Evolutionary conservation across 139 green algal species (phyloP), one percentile per base, ranked within the genome.

Genomic region (Pleodorina starrii): DNA sequence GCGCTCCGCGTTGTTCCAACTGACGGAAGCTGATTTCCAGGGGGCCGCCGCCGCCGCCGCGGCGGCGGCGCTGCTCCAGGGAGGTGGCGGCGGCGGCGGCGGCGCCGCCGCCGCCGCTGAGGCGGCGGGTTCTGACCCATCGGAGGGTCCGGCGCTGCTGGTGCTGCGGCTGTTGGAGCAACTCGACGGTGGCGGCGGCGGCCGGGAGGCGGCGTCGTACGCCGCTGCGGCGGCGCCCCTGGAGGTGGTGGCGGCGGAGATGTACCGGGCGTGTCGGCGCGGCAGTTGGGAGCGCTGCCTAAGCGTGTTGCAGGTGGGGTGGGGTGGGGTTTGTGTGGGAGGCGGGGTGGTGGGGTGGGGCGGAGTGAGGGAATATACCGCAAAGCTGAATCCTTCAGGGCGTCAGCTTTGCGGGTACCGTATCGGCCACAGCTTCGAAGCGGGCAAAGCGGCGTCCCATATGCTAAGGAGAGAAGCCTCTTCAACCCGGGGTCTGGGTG

Each of bases 201-300:
- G 60, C 81, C 54, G 81, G 25, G 79, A 51, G 83, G 66, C n/a
- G 35, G 83, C 63, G 11, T 63, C 27, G 43, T 82, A 82, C 74
- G 74, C 44, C 27, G 68, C 83, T 4, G 36, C 35, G 23, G 44
- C 83, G 21, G 81, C 81, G 11, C 83, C 68, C 27, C 36, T 79
- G 83, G 83, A 88, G 83, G 0, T 88, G 66, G 68, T 77, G 44
- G 66, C 44, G 60, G 83, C 83, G 46, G 83, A 80, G 83, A 6
- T 80, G 43, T 32, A 68, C 29, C 60, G 81, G 11, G 60, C 81
- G 1, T 50, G 60, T 42, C 63, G 60, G 63, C 43, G 72, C 3
- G 81, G 81, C 60, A 79, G 63, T 60, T 87, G 81, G 81, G 81
- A 66, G 29, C 81, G 81, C 14, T 87, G 81, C 19, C n/a, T 50